Conservation (phyloP, 106 monocot genomes). For the Dendrobium huoshanense region DNA sequence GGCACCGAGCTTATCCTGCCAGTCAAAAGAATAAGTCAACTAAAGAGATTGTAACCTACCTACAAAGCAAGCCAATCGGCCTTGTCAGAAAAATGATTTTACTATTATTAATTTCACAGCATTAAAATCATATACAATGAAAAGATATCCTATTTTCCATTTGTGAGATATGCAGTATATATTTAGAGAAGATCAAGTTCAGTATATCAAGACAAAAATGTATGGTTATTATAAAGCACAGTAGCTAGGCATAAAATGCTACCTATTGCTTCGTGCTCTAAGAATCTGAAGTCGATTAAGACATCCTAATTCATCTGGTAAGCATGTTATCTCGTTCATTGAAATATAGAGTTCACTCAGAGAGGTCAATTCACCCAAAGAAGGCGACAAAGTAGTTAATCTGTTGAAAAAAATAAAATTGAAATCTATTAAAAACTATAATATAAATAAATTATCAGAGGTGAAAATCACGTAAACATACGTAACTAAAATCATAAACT, state of each 20-base stretch:
- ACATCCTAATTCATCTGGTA: conserved; percentile 66
- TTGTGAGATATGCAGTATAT: neutral
- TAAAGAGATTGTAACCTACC: neutral
- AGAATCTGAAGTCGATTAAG: conserved; percentile 70
- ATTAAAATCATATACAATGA: neutral
- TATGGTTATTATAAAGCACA: neutral
- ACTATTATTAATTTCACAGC: neutral
- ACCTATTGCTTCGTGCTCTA: conserved; percentile 64
- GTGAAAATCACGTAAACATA: neutral
- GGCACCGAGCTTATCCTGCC: conserved; percentile 65
- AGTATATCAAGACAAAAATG: neutral
- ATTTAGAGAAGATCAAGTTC: neutral
- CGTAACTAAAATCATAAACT: neutral
- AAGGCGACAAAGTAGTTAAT: conserved; percentile 59
- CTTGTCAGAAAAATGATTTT: neutral
- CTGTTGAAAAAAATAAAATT: conserved; percentile 24
- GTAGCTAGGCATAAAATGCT: neutral
- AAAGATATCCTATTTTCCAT: neutral
- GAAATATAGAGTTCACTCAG: conserved; percentile 60
- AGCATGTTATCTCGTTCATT: conserved; percentile 53
- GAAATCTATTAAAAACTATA: neutral
- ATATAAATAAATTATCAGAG: neutral
- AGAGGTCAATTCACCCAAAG: conserved; percentile 54
- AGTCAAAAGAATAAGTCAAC: conserved; percentile 8
- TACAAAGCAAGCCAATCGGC: neutral